These are phyloP conservation scores for Nemania sp. DNA, from an alignment of 2,329 filamentous ascomycete species.

Conservation along the genomic window DNA sequence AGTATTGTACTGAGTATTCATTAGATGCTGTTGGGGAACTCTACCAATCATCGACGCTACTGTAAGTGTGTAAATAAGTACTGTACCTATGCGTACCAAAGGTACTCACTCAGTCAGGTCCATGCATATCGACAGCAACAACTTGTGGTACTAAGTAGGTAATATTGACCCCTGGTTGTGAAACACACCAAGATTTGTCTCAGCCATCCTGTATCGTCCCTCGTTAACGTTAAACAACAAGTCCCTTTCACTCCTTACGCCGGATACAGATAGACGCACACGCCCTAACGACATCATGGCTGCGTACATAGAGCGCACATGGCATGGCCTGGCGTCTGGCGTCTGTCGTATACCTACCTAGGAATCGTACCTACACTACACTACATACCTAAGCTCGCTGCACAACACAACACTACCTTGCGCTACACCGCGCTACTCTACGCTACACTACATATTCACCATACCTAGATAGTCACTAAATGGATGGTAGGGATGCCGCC, in stretches of 20 bases:
- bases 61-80: too few species aligned
- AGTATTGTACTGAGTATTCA: too few species aligned
- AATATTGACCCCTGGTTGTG: slow-evolving; percentile 24
- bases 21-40: slow-evolving; percentile 19
- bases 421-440: not conserved
- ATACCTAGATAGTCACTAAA: slow-evolving; percentile 32
- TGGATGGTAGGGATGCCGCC: slow-evolving; percentile 25
- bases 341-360: slow-evolving; percentile 34
- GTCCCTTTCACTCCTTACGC: slow-evolving; percentile 14
- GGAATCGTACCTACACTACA: not conserved
- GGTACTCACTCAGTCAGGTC: slow-evolving; percentile 19
- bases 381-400: not conserved
- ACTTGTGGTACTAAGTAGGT: slow-evolving; percentile 11
- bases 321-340: too few species aligned
- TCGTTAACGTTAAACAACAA: slow-evolving; percentile 23
- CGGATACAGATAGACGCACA: not conserved
- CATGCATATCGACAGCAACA: slow-evolving; percentile 9
- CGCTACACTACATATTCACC: slow-evolving; percentile 21
- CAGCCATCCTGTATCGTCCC: slow-evolving; percentile 25
- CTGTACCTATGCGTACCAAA: too few species aligned
- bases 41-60: slow-evolving; percentile 13
- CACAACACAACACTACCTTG: not conserved
- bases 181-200: slow-evolving; percentile 34
- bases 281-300: not conserved
- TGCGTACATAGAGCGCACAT: slow-evolving; percentile 35